Evolutionary conservation across 2,329 filamentous ascomycete genomes (phyloP), one percentile per base, ranked within the genome.

Genomic region (Fusarium staphyleae): DNA sequence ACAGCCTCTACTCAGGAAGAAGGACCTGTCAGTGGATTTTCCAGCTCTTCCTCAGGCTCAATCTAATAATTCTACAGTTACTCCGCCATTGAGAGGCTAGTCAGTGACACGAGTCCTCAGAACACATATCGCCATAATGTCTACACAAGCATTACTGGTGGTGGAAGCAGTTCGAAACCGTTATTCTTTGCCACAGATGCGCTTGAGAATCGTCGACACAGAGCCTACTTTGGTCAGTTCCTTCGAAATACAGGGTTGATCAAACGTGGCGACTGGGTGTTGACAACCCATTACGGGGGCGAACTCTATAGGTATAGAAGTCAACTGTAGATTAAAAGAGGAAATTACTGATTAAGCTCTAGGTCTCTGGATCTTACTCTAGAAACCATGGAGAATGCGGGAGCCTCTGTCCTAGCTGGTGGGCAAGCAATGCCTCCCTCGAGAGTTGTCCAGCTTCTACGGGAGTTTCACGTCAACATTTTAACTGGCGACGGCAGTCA

Each of bases 121-220:
- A 78, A 78, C 52, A 69, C 60, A 0, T 79, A 74, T 48, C 74
- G 77, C 0, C 66, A 64, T 3, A 68, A 67, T 16, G 59, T 69
- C 3, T 80, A 79, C 43, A 67, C 72, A 0, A 77, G 74, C 33
- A 66, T 67, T 1, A 79, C 77, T 0, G 77, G 78, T 1, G 77
- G 78, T 0, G 74, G 73, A 0, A 67, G 56, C 0, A 68, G 69
- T 0, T 67, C 67, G 0, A 60, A 62, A 0, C 69, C 72, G 0
- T 52, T 79, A 52, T 66, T 78, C 30, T 80, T 79, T 42, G 70
- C 72, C 0, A 75, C 72, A 0, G 75, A 79, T 54, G 62, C 65
- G 0, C 13, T 57, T 1, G 77, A 80, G 46, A 80, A 78, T 19
- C 74, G 77, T 2, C 55, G 55, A 1, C 77, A 79, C 1, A 65